A percentile compares a stretch with the other conserved stretches of the same genome.
Conservation (phyloP, 2,329 filamentous ascomycete genomes). For the Arthrobotrys pseudoclavata region DNA sequence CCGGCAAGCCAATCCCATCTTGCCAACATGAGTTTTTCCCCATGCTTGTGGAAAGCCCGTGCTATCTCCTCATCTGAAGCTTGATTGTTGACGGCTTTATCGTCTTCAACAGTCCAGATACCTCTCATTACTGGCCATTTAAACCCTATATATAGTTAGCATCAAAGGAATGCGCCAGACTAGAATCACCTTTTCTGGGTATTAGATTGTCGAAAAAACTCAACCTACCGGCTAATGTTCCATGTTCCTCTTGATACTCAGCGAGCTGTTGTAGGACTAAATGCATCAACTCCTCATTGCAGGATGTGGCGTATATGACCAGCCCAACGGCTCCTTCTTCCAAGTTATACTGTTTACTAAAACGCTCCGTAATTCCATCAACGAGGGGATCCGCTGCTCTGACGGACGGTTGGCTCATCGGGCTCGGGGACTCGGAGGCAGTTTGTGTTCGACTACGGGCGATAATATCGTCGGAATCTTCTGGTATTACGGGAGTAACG, state of each 20-base stretch:
- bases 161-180: neutral
- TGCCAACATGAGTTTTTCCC: conserved; percentile 10
- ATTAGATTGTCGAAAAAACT: neutral
- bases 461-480: conserved; percentile 21
- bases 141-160: conserved; percentile 23
- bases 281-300: conserved; percentile 21
- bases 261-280: conserved; percentile 10
- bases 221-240: conserved; percentile 15
- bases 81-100: conserved; percentile 13
- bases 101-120: conserved; percentile 43
- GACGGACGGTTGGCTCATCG: conserved; percentile 11
- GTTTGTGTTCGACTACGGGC: neutral
- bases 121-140: conserved; percentile 28
- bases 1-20: conserved; percentile 27
- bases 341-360: conserved; percentile 19
- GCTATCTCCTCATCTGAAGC: neutral
- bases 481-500: conserved; percentile 3
- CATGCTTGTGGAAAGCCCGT: conserved; percentile 21
- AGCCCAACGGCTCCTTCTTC: conserved; percentile 5
- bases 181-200: neutral
- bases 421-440: neutral
- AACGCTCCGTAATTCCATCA: conserved; percentile 1
- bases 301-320: conserved; percentile 41
- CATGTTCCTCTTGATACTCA: neutral
- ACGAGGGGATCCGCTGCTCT: neutral